A percentile compares a stretch with the other conserved stretches of the same genome.
Evolutionary conservation across 768 basidiomycete genomes (phyloP).

Genomic region (Phaffia tasmanica): DNA sequence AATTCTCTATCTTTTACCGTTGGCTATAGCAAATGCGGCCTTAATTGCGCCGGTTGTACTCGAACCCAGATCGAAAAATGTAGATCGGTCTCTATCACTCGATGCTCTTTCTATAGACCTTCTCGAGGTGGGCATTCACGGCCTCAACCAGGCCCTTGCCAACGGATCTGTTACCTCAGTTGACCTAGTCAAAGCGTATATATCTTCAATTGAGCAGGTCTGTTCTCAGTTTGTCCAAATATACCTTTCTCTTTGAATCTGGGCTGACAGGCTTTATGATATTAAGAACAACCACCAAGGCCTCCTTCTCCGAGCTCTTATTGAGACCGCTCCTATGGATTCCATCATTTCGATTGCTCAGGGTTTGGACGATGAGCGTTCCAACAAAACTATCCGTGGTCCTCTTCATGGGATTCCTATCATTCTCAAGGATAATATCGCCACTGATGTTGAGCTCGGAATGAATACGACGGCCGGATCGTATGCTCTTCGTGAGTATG

Average conservation of each 20-base stretch:
- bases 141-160: constrained; percentile 27
- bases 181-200: constrained; percentile 28
- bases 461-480: constrained; percentile 34
- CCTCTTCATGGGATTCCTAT: constrained; percentile 34
- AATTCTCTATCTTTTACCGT: too few relatives aligned
- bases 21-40: too few relatives aligned
- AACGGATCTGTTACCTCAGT: constrained; percentile 30
- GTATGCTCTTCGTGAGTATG: constrained; percentile 24
- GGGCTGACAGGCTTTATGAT: not conserved
- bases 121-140: constrained; percentile 29
- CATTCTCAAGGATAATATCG: constrained; percentile 34
- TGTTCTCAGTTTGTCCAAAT: not conserved
- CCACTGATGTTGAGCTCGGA: constrained; percentile 30
- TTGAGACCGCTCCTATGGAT: constrained; percentile 31
- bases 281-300: constrained; percentile 31
- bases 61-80: too few relatives aligned
- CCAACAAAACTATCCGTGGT: constrained; percentile 18
- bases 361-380: constrained; percentile 29
- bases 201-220: constrained; percentile 16
- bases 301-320: constrained; percentile 31
- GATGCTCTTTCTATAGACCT: constrained; percentile 22
- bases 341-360: constrained; percentile 29
- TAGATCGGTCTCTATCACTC: too few relatives aligned
- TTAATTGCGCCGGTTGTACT: too few relatives aligned
- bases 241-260: not conserved